These are phyloP conservation scores for Hypomyces rosellus DNA, from an alignment of 2,329 filamentous ascomycete genomes.

Conservation along the genomic window DNA sequence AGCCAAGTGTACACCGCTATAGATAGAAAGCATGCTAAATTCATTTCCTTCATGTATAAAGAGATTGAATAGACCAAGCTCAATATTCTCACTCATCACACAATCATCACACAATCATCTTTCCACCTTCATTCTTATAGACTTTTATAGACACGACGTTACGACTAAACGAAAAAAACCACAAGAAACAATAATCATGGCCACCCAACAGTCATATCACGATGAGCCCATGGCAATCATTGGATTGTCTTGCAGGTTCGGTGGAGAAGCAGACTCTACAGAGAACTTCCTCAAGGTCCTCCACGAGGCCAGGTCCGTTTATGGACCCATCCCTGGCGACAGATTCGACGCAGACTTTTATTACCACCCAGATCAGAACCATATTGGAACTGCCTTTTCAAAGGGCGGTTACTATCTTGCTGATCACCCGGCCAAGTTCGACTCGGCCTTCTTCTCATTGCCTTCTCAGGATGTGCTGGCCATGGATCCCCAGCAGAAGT, in stretches of 20 bases:
- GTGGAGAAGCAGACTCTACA: slow-evolving; percentile 1
- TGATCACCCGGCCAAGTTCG: neutral
- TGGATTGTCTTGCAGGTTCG: neutral
- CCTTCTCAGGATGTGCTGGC: neutral
- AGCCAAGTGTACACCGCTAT: no score
- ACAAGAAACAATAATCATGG: no score
- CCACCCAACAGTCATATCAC: no score
- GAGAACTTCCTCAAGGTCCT: no score
- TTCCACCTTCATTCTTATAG: no score
- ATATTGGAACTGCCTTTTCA: neutral
- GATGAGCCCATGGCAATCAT: neutral
- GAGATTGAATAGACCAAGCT: no score
- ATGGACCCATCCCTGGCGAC: slow-evolving; percentile 13
- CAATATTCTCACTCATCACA: no score
- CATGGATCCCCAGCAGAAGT: neutral
- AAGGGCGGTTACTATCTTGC: neutral
- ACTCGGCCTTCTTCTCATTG: neutral
- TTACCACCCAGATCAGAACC: slow-evolving; percentile 24
- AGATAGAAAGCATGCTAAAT: no score
- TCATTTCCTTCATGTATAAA: no score
- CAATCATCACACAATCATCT: no score
- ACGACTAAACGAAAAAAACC: no score
- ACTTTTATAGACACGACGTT: no score
- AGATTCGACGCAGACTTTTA: slow-evolving; percentile 26
- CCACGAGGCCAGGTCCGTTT: neutral